phyloP scores from a whole-genome alignment of 176 grass and related monocot genomes.

The Cenchrus americanus region DNA sequence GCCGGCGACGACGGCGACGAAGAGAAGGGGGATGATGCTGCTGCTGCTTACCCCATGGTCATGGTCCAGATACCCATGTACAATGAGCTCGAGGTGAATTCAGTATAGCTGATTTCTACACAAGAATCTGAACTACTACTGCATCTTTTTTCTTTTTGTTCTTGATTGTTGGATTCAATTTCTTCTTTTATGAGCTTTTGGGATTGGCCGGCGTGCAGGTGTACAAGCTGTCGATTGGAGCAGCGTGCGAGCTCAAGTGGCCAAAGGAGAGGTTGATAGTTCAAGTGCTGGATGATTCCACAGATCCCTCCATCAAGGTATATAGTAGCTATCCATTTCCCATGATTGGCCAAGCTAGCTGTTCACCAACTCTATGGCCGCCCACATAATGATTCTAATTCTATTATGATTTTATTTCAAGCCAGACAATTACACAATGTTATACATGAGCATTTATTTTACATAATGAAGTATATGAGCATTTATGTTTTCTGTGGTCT shows the following conservation, averaged over 20 bases:
- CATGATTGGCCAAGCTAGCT: neutral
- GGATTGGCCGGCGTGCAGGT: slow-evolving; percentile 45
- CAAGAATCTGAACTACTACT: neutral
- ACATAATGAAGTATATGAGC: too few species aligned
- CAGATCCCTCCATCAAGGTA: slow-evolving; percentile 75
- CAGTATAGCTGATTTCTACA: neutral
- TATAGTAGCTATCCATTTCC: slow-evolving; percentile 36
- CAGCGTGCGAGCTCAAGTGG: slow-evolving; percentile 74
- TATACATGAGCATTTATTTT: too few species aligned
- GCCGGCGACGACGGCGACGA: slow-evolving; percentile 30
- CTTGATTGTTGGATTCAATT: neutral
- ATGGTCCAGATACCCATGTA: slow-evolving; percentile 93
- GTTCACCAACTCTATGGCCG: neutral
- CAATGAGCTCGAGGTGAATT: slow-evolving; percentile 81
- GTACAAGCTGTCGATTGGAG: slow-evolving; percentile 78
- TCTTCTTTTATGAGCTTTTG: neutral
- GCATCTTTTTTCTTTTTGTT: neutral
- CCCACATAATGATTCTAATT: neutral
- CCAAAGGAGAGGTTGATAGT: slow-evolving; percentile 70
- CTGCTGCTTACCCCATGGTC: slow-evolving; percentile 56
- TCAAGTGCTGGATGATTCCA: slow-evolving; percentile 91
- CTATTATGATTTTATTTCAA: neutral
- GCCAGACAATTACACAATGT: neutral
- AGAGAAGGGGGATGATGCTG: slow-evolving; percentile 26
- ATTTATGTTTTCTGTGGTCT: too few species aligned